Conservation (phyloP, 2,329 filamentous ascomycete species). For the Cryphonectria japonica region DNA sequence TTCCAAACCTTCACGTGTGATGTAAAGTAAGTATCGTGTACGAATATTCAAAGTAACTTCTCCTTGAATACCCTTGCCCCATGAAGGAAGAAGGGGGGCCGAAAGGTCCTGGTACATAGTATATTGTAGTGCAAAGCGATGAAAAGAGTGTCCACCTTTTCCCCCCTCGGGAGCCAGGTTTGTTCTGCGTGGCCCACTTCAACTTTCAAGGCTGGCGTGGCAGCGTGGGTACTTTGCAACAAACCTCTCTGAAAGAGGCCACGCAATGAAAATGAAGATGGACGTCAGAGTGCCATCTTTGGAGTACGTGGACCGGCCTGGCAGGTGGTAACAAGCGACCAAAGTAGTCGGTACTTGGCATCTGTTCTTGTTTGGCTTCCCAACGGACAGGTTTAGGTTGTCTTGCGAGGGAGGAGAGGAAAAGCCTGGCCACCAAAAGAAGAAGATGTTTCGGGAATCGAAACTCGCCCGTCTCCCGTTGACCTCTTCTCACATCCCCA, state of each 20-base stretch:
- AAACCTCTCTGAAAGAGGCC: conserved; percentile 19
- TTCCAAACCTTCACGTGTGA: background rate
- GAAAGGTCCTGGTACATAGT: background rate
- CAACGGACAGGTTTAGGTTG: background rate
- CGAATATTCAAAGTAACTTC: background rate
- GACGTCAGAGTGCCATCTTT: conserved; percentile 17
- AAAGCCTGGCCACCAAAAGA: conserved; percentile 5
- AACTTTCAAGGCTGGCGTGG: conserved; percentile 24
- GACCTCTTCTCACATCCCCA: background rate
- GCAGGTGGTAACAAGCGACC: conserved; percentile 18
- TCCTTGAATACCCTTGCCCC: background rate
- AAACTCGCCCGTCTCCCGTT: conserved; percentile 19
- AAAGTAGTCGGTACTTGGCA: conserved; percentile 17
- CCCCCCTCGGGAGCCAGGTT: conserved; percentile 19
- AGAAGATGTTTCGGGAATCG: conserved; percentile 22
- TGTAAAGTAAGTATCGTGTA: conserved; percentile 11
- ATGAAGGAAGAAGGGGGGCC: conserved; percentile 4
- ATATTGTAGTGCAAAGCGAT: background rate
- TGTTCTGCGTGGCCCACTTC: conserved; percentile 19
- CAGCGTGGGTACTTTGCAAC: conserved; percentile 17
- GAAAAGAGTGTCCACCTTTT: conserved; percentile 20
- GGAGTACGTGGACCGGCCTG: conserved; percentile 12
- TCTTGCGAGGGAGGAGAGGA: background rate
- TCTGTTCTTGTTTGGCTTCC: background rate
- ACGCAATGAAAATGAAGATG: conserved; percentile 14